A percentile compares a stretch with the other conserved stretches of the same genome.
phyloP scores from a whole-genome alignment of 345 rosid species.

The Bretschneidera sinensis region DNA sequence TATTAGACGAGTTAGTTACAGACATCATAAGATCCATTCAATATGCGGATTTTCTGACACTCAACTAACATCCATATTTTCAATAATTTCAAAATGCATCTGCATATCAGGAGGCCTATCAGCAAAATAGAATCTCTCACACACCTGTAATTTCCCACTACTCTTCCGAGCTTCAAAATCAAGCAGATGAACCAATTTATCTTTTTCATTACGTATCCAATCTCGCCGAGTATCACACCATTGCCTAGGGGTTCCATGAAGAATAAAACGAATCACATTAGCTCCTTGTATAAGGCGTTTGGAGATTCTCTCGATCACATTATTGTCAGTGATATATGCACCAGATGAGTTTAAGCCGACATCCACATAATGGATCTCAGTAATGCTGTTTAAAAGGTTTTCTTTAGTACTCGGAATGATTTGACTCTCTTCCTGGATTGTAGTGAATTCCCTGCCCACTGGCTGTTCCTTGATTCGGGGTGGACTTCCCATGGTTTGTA shows the following conservation, averaged over 20 bases:
- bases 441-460: slow-evolving; percentile 8
- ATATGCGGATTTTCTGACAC: not conserved
- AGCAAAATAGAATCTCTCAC: slow-evolving; percentile 59
- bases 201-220: slow-evolving; percentile 62
- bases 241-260: slow-evolving; percentile 94
- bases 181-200: slow-evolving; percentile 45
- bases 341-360: slow-evolving; percentile 74
- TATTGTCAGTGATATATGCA: slow-evolving; percentile 58
- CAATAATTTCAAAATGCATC: slow-evolving; percentile 86
- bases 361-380: slow-evolving; percentile 71
- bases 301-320: slow-evolving; percentile 44
- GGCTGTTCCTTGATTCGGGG: slow-evolving; percentile 15
- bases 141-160: slow-evolving; percentile 45
- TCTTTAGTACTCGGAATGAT: slow-evolving; percentile 48
- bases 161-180: slow-evolving; percentile 35
- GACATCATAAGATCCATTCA: no score
- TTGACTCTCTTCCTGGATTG: slow-evolving; percentile 22
- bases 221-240: slow-evolving; percentile 63
- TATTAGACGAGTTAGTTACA: no score
- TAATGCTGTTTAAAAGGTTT: slow-evolving; percentile 50
- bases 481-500: slow-evolving; percentile 11
- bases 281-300: slow-evolving; percentile 28
- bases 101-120: slow-evolving; percentile 54
- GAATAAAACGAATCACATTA: slow-evolving; percentile 35
- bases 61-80: slow-evolving; percentile 56